phyloP scores from a whole-genome alignment of 345 rosid genomes.

The Stellera chamaejasme region DNA sequence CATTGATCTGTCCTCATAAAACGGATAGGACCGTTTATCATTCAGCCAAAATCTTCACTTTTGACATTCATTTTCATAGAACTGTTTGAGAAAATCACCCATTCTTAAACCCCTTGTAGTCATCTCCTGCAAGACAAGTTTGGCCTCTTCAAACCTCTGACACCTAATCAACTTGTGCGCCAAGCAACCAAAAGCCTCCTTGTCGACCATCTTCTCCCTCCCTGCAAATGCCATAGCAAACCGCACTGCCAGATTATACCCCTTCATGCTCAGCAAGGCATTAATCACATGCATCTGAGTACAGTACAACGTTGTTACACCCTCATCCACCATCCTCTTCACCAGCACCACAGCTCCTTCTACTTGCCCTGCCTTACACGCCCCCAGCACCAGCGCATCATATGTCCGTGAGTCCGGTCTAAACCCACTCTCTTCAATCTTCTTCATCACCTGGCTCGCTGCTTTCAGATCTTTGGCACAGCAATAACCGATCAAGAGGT shows the following conservation, averaged over 20 bases:
- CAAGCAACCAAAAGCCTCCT: slow-evolving; percentile 43
- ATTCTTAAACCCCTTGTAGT: slow-evolving; percentile 28
- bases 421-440: slow-evolving; percentile 40
- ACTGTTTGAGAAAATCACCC: slow-evolving; percentile 10
- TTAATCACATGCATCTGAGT: slow-evolving; percentile 47
- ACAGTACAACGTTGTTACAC: slow-evolving; percentile 32
- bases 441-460: slow-evolving; percentile 35
- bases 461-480: slow-evolving; percentile 29
- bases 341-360: slow-evolving; percentile 49
- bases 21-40: too few species aligned
- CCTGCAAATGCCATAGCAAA: slow-evolving; percentile 44
- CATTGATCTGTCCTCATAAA: too few species aligned
- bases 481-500: slow-evolving; percentile 38
- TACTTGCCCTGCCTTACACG: slow-evolving; percentile 46
- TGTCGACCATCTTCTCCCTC: slow-evolving; percentile 37
- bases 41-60: too few species aligned
- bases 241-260: slow-evolving; percentile 35
- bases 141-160: slow-evolving; percentile 33
- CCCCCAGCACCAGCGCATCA: slow-evolving; percentile 70
- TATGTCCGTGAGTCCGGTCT: slow-evolving; percentile 41
- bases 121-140: slow-evolving; percentile 48
- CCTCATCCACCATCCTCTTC: slow-evolving; percentile 59
- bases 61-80: too few species aligned
- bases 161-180: slow-evolving; percentile 36
- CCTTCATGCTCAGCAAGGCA: slow-evolving; percentile 30